These are phyloP conservation scores for Suillus discolor DNA, from an alignment of 768 basidiomycete genomes.

Conservation along the genomic window DNA sequence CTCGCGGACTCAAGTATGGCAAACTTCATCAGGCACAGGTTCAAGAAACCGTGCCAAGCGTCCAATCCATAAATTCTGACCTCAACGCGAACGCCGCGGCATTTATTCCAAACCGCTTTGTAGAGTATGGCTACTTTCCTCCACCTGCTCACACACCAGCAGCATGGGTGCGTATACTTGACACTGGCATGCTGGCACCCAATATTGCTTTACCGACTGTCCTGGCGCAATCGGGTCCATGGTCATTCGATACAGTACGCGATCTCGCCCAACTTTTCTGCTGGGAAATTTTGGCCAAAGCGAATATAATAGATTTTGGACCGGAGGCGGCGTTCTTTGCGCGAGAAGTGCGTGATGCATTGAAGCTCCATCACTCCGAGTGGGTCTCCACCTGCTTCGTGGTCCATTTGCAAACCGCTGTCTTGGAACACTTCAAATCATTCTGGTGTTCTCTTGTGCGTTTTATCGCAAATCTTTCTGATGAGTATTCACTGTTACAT, in stretches of 20 bases:
- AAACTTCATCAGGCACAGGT: background rate
- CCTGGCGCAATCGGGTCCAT: background rate
- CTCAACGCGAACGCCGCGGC: slow-evolving; percentile 12
- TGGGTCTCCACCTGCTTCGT: slow-evolving; percentile 27
- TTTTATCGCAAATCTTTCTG: background rate
- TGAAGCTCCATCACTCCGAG: slow-evolving; percentile 18
- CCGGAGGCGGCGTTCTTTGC: slow-evolving; percentile 25
- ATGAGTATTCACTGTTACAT: slow-evolving; percentile 1
- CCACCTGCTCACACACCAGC: background rate
- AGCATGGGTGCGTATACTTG: slow-evolving; percentile 6
- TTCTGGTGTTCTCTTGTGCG: slow-evolving; percentile 29
- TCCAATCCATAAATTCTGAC: background rate
- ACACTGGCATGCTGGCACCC: background rate
- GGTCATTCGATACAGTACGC: slow-evolving; percentile 16
- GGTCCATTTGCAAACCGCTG: slow-evolving; percentile 27
- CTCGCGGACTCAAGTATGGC: background rate
- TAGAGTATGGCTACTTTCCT: background rate
- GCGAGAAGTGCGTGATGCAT: slow-evolving; percentile 21
- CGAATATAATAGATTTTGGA: slow-evolving; percentile 11
- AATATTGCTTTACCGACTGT: background rate
- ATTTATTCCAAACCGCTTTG: slow-evolving; percentile 9
- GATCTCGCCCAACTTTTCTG: slow-evolving; percentile 33
- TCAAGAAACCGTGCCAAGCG: background rate
- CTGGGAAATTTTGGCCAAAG: slow-evolving; percentile 22
- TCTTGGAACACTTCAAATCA: slow-evolving; percentile 25